A percentile compares a stretch with the other conserved stretches of the same genome.
Evolutionary conservation across 2,329 filamentous ascomycete genomes (phyloP).

Genomic region (Fusarium sp.): DNA sequence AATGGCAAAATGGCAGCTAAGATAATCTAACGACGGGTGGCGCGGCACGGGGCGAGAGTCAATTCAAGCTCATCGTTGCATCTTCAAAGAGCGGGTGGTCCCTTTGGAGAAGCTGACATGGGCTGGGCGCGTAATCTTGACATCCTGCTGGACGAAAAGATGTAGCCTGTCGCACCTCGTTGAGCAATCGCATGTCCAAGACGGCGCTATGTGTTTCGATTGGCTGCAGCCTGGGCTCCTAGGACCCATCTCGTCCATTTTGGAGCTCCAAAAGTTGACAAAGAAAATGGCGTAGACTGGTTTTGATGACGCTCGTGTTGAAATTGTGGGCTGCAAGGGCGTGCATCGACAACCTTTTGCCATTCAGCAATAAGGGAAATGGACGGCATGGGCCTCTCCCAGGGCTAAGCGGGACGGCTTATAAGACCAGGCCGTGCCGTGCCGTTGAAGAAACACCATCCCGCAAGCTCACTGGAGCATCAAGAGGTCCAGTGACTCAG

Average conservation of each 20-base stretch:
- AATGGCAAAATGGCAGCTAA: slow-evolving; percentile 11
- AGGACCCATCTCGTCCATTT: slow-evolving; percentile 37
- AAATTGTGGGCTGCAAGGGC: slow-evolving; percentile 24
- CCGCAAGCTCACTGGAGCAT: slow-evolving; percentile 53
- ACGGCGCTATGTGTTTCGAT: slow-evolving; percentile 52
- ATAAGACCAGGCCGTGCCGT: slow-evolving; percentile 28
- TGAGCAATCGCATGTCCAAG: slow-evolving; percentile 61
- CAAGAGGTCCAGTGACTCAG: slow-evolving; percentile 58
- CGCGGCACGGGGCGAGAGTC: slow-evolving; percentile 51
- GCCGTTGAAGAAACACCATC: slow-evolving; percentile 31
- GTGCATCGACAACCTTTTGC: slow-evolving; percentile 20
- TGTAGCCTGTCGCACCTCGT: slow-evolving; percentile 54
- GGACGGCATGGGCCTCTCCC: slow-evolving; percentile 34
- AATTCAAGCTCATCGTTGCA: slow-evolving; percentile 30
- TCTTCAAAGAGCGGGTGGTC: slow-evolving; percentile 22
- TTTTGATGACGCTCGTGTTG: slow-evolving; percentile 11
- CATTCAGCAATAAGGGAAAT: slow-evolving; percentile 13
- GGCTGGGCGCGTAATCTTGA: slow-evolving; percentile 64
- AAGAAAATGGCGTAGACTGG: slow-evolving; percentile 14
- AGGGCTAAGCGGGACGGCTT: slow-evolving; percentile 35
- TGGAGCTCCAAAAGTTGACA: slow-evolving; percentile 25
- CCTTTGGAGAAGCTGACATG: slow-evolving; percentile 44
- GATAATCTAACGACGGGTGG: slow-evolving; percentile 43
- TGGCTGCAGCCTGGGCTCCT: slow-evolving; percentile 48
- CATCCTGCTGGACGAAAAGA: slow-evolving; percentile 59